These are phyloP conservation scores for Leccinum subtestaceum DNA, from an alignment of 768 basidiomycete genomes.

Conservation along the genomic window DNA sequence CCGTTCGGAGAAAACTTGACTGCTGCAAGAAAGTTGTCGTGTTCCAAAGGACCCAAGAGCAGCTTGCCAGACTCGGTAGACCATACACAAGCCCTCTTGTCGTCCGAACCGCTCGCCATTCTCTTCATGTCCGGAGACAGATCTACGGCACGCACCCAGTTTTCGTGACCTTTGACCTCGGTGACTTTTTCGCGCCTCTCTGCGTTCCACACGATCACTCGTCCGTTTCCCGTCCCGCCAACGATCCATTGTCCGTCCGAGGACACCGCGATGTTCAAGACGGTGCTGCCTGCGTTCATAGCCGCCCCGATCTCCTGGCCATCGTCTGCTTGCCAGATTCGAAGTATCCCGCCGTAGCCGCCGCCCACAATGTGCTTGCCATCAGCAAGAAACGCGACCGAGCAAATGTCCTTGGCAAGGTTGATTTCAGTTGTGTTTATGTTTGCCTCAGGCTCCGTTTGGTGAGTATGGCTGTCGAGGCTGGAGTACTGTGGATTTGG, in stretches of 20 bases:
- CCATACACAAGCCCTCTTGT: constrained; percentile 11
- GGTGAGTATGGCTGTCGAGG: background rate
- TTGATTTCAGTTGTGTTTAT: background rate
- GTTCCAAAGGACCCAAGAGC: constrained; percentile 10
- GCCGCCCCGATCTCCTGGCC: constrained; percentile 3
- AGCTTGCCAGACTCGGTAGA: constrained; percentile 7
- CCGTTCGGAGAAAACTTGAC: constrained; percentile 16
- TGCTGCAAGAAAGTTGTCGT: constrained; percentile 1
- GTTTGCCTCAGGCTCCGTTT: background rate
- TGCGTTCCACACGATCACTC: constrained; percentile 11
- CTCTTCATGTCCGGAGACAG: constrained; percentile 11
- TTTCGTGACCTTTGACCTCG: constrained; percentile 7
- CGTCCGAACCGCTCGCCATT: constrained; percentile 14
- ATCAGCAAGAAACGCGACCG: constrained; percentile 4
- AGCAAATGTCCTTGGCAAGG: constrained; percentile 10
- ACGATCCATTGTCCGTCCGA: constrained; percentile 12
- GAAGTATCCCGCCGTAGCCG: constrained; percentile 10
- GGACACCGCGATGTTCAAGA: constrained; percentile 7
- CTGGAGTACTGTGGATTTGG: background rate
- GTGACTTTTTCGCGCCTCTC: constrained; percentile 3
- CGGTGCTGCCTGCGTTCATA: constrained; percentile 6
- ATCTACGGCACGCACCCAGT: constrained; percentile 18
- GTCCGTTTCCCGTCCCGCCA: constrained; percentile 2
- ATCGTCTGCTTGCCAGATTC: constrained; percentile 2
- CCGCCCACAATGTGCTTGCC: constrained; percentile 9